These are phyloP conservation scores for Acanthamoeba lenticulata DNA, from an alignment of 208 protist genomes.

Conservation along the genomic window DNA sequence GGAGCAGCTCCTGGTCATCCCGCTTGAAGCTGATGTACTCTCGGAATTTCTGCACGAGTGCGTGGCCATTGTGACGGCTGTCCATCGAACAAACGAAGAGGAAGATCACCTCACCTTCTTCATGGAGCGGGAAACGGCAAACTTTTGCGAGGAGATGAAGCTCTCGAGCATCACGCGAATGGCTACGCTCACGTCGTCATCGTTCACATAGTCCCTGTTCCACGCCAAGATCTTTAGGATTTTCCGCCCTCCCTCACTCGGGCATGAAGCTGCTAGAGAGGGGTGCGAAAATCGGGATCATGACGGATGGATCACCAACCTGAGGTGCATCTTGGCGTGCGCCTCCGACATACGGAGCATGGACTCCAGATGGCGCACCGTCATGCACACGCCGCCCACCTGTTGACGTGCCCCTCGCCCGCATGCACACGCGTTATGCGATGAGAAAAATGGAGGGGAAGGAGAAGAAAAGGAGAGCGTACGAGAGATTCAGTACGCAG, in stretches of 20 bases:
- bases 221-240: too few species aligned
- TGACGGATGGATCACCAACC: conserved; percentile 80
- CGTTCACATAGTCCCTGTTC: conserved; percentile 86
- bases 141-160: conserved; percentile 97
- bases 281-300: too few species aligned
- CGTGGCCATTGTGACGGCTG: not conserved
- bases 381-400: conserved; percentile 96
- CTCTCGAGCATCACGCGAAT: conserved; percentile 98
- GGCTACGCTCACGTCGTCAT: conserved; percentile 98
- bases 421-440: not conserved
- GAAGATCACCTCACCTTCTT: conserved; percentile 71
- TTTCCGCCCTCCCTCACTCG: too few species aligned
- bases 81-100: not conserved
- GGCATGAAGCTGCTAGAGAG: not conserved
- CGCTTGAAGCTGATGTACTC: conserved; percentile 85
- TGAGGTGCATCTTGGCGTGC: conserved; percentile 97
- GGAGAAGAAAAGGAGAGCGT: conserved; percentile 71
- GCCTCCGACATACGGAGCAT: conserved; percentile 98
- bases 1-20: conserved; percentile 88
- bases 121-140: conserved; percentile 75
- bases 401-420: not conserved
- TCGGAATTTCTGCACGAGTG: conserved; percentile 74
- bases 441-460: not conserved
- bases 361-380: conserved; percentile 98
- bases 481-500: conserved; percentile 93